Conservation (phyloP, 495 filamentous ascomycete genomes). For the Penicillium atrosanguineum region DNA sequence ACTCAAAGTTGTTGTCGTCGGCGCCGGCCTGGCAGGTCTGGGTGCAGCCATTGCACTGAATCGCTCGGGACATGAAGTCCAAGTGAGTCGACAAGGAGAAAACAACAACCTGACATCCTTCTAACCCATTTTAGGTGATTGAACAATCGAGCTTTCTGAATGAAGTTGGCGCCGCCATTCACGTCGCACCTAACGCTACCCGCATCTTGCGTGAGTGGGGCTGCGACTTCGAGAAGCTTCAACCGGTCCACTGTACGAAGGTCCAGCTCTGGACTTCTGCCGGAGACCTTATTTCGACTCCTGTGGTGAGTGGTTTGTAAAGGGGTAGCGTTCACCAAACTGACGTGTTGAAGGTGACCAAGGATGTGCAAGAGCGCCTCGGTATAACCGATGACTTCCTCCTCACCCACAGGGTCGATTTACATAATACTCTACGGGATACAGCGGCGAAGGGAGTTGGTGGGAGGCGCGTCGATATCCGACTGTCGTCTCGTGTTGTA, state of each 20-base stretch:
- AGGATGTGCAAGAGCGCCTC: constrained; percentile 15
- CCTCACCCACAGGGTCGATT: constrained; percentile 50
- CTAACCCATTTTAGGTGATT: constrained; percentile 30
- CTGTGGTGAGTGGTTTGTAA: constrained; percentile 6
- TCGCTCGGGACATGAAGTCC: constrained; percentile 50
- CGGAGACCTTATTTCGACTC: constrained; percentile 2
- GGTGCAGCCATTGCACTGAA: constrained; percentile 55
- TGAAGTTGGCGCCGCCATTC: constrained; percentile 55
- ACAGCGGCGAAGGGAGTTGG: constrained; percentile 27
- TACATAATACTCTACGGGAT: constrained; percentile 43
- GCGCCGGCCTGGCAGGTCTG: constrained; percentile 58
- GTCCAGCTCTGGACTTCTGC: constrained; percentile 15
- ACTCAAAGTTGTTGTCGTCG: constrained; percentile 50
- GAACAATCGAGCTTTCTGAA: constrained; percentile 48
- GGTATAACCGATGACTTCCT: constrained; percentile 24
- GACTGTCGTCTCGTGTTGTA: constrained; percentile 24
- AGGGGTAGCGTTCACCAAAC: neutral
- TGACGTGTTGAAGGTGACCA: constrained; percentile 8
- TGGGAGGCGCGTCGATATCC: constrained; percentile 35
- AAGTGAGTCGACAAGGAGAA: constrained; percentile 10
- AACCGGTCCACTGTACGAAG: constrained; percentile 13
- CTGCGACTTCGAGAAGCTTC: constrained; percentile 37
- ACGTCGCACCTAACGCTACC: constrained; percentile 49
- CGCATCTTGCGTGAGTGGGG: constrained; percentile 44
- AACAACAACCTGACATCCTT: neutral